Evolutionary conservation across 2,329 filamentous ascomycete genomes (phyloP), one percentile per base, ranked within the genome.

Genomic region (Fusarium lyarnte): DNA sequence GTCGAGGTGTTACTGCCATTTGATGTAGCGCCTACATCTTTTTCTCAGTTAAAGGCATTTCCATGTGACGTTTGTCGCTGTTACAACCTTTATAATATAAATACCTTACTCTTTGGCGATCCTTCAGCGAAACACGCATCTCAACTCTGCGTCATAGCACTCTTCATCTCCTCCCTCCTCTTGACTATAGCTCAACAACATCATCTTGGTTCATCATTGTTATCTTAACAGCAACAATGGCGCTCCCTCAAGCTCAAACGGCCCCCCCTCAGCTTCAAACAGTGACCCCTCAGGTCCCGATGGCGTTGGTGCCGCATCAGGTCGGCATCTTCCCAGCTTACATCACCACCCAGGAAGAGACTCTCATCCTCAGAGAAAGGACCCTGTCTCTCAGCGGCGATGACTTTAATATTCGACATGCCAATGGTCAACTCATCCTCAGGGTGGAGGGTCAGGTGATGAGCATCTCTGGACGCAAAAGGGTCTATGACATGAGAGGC

Each of bases 301-400:
- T 11, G 12, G 46, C 21, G 6, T n/a, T 49, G 46, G 69, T 79
- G 12, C 72, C 74, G 16, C 81, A 78, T 57, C 77, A 78, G 13
- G 74, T 85, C 16, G 84, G 83, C 63, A 68, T 87, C 58, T 84
- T 85, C 70, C 72, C 79, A 78, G 79, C 13, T 79, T 82, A 33
- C 68, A 77, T 85, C 31, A 80, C 82, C 6, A 77, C 66, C 2
- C 79, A 83, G 36, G 75, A 78, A 10, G 83, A 86, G 75, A 88
- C 86, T 5, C 80, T 93, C 11, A 77, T 88, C 4, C 82, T 93
- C 53, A 88, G 86, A 74, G 90, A 92, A 76, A 90, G 89, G 74
- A 83, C 91, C 23, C 78, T 90, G 64, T 91, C 90, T 6, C 81
- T 91, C 13, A 86, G 86, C 3, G 89, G 89, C 63, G 90, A 92